Percentiles rank a stretch among this genome's conserved stretches.
Evolutionary conservation across 306 rosid species (phyloP).

Genomic region (Cicer chorassanicum): DNA sequence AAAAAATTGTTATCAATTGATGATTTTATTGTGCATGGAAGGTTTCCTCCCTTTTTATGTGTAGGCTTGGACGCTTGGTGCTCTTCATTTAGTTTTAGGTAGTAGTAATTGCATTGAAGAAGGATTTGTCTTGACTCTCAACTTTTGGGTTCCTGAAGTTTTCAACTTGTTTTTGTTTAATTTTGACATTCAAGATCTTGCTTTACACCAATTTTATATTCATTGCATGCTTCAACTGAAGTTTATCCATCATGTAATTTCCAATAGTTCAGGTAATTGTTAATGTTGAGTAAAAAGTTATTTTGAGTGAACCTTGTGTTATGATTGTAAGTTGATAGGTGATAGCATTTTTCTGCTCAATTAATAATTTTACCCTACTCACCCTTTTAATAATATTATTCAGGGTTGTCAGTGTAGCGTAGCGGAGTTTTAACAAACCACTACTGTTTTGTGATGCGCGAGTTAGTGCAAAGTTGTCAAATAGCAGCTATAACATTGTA

Average conservation of each 20-base stretch:
- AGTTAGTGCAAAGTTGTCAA: too few species aligned
- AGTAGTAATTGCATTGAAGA: not conserved
- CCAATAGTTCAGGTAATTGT: not conserved
- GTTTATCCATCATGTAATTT: slow-evolving; percentile 27
- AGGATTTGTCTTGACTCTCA: not conserved
- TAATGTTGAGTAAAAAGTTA: slow-evolving; percentile 10
- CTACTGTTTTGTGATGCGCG: too few species aligned
- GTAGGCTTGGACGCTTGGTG: slow-evolving; percentile 25
- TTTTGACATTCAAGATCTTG: slow-evolving; percentile 4
- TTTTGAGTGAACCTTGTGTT: slow-evolving; percentile 6
- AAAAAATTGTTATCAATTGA: not conserved
- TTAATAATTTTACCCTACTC: not conserved
- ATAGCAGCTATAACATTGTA: too few species aligned
- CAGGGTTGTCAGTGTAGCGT: too few species aligned
- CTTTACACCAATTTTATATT: slow-evolving; percentile 26
- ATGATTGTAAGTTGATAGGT: not conserved
- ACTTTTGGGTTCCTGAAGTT: slow-evolving; percentile 30
- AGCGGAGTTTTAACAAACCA: too few species aligned
- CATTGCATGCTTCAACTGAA: slow-evolving; percentile 8
- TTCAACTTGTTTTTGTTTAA: slow-evolving; percentile 29
- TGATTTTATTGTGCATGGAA: not conserved
- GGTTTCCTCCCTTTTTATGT: slow-evolving; percentile 9
- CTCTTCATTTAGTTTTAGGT: not conserved
- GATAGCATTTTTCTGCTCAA: not conserved
- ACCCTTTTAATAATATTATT: slow-evolving; percentile 5